Evolutionary conservation across 441 rosid species (phyloP), one percentile per base, ranked within the genome.

Genomic region (Jatropha multifida): DNA sequence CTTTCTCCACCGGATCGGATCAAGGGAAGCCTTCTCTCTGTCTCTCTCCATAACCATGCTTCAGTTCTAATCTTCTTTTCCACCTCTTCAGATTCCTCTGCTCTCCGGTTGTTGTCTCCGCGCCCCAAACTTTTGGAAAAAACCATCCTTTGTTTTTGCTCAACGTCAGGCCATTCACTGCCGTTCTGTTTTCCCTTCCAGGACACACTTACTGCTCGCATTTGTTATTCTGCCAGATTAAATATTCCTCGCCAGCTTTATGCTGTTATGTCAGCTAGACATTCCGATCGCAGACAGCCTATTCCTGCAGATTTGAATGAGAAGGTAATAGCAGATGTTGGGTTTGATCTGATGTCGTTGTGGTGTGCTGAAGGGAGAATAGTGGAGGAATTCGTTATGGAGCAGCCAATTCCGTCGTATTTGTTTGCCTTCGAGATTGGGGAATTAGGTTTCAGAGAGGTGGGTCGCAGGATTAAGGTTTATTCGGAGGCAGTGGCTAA

Each of bases 91-190:
- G 76, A 87, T 8, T 91, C 98, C 9, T 89, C 98, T 2, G 98
- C 98, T 3, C 97, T 94, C 74, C 96, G 92, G 18, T 94, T 97
- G 99, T 90, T 94, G 2, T 82, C 84, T 0, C 99, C 97, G 0
- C 89, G 0, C 89, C 84, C 0, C 97, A 90, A 69, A 92, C 99
- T 3, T 91, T 90, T 82, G 85, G 87, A 75, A 92, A 91, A 74
- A 56, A 71, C 26, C 86, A 80, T 49, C 97, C 94, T 10, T 86
- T 69, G 97, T 90, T 40, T 94, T 85, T 87, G 91, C 99, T 0
- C 96, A 94, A 82, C 92, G 99, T 62, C 96, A 94, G 51, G 73
- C 94, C 0, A 87, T 94, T 46, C 99, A 94, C 81, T 93, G 97
- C 15, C 93, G 96, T 59, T 86, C 97, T 18, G 86, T 94, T 46